These are phyloP conservation scores for Paecilomyces sp. DNA, from an alignment of 2,329 filamentous ascomycete genomes.

Conservation along the genomic window DNA sequence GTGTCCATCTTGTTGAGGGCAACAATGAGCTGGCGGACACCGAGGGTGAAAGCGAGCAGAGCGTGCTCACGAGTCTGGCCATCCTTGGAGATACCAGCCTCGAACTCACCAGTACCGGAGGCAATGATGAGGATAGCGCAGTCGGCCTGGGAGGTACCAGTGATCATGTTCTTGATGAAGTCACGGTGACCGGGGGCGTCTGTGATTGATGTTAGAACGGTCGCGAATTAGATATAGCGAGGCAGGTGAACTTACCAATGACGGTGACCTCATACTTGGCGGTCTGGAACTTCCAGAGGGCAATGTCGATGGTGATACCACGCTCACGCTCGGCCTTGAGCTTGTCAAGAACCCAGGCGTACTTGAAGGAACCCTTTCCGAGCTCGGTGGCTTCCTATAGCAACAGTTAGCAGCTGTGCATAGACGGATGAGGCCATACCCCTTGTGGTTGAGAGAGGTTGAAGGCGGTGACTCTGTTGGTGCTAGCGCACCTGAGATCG, in stretches of 20 bases:
- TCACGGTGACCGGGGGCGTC: conserved; percentile 99
- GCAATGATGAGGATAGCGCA: conserved; percentile 99
- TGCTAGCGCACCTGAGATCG: not conserved
- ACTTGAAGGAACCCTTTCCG: conserved; percentile 99
- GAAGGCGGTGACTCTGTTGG: not conserved
- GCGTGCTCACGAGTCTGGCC: conserved; percentile 99
- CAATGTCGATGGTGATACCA: conserved; percentile 99
- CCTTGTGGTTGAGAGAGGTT: not conserved
- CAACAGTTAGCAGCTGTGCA: conserved; percentile 9
- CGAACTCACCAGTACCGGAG: conserved; percentile 99
- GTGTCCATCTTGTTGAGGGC: conserved; percentile 99
- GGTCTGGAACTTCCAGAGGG: conserved; percentile 99
- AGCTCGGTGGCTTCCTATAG: conserved; percentile 92
- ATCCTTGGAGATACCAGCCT: conserved; percentile 99
- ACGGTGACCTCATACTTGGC: conserved; percentile 96
- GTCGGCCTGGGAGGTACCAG: conserved; percentile 99
- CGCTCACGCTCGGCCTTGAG: conserved; percentile 99
- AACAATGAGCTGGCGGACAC: conserved; percentile 99
- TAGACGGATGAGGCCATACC: not conserved
- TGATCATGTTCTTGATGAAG: conserved; percentile 99
- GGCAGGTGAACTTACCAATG: conserved; percentile 60
- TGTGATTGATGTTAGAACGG: conserved; percentile 26
- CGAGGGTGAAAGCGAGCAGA: conserved; percentile 98
- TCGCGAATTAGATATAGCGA: not conserved
- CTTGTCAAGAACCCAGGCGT: conserved; percentile 99